Base-by-base conservation (phyloP, 2,329 filamentous ascomycete species). In the Fusarium paranaense region DNA sequence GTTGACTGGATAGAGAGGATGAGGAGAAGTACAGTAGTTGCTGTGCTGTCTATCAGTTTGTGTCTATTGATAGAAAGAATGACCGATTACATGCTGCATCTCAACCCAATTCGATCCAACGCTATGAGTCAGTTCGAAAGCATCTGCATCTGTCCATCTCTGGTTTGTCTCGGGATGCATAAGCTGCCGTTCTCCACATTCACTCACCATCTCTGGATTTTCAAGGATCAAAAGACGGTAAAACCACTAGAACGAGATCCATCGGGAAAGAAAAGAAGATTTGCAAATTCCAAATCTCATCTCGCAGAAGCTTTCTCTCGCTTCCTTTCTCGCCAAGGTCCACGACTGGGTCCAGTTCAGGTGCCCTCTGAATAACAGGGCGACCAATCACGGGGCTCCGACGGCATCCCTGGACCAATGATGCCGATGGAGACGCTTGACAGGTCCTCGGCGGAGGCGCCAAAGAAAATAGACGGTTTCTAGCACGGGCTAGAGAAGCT, bases 311-410 rank as follows among this genome's bases (percentile, higher is more conserved):
- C 42, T 13, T 20, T 42, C 20, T 45, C 20, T 6, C n/a, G 1
- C 37, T 45, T 42, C 40, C 13, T 22, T 16, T 45, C 20, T 45
- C 42, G 42, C 42, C 42, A 47, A 47, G 42, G 42, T 30, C 54
- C 30, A 33, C 30, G 62, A 37, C 30, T 59, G 63, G 38, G 22
- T 13, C 47, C 38, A n/a, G 42, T 40, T 62, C 50, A 61, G 57
- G 37, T 70, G 66, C 40, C 22, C 45, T 61, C 35, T 50, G 67
- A 78, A 78, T 38, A 22, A 6, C 71, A 78, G 77, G 77, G 77
- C 77, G 70, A 65, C 77, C 75, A 78, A 78, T 78, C 66, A 65
- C 20, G 5, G 18, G 22, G 25, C 30, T 6, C 35, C 38, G 52
- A 61, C 47, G 68, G 57, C 27, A 40, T 18, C 58, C 69, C 58